Conservation (phyloP, 2,329 filamentous ascomycete genomes). For the Phialophora verrucosa region DNA sequence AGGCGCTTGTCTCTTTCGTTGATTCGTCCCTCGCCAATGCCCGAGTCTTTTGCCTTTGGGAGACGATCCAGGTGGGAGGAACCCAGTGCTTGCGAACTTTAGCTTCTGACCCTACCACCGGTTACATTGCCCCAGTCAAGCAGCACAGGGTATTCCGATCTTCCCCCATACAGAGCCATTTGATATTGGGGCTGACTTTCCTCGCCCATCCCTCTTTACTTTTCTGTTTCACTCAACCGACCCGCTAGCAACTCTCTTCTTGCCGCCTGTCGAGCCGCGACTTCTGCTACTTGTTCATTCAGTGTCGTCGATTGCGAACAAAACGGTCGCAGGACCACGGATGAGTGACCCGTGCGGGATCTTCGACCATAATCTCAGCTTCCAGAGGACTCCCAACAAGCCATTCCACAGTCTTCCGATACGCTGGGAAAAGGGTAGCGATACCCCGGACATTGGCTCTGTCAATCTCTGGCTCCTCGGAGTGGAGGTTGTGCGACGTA, state of each 20-base stretch:
- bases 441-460: not conserved
- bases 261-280: not conserved
- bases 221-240: not conserved
- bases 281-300: not conserved
- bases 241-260: not conserved
- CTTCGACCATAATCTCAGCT: not conserved
- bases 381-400: not conserved
- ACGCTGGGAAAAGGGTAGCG: not conserved
- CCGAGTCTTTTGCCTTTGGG: slow-evolving; percentile 11
- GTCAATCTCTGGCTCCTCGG: not conserved
- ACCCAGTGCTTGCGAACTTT: slow-evolving; percentile 14
- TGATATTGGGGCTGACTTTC: slow-evolving; percentile 18
- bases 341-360: not conserved
- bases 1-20: slow-evolving; percentile 25
- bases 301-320: not conserved
- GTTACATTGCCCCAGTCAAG: slow-evolving; percentile 7
- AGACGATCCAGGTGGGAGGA: slow-evolving; percentile 16
- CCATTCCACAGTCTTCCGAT: not conserved
- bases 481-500: not conserved
- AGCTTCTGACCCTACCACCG: slow-evolving; percentile 15
- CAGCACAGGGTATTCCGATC: slow-evolving; percentile 6
- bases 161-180: slow-evolving; percentile 15
- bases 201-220: slow-evolving; percentile 12
- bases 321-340: not conserved
- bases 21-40: slow-evolving; percentile 22